Evolutionary conservation across 2,329 filamentous ascomycete species (phyloP).

Genomic region (Penicillium sp.): DNA sequence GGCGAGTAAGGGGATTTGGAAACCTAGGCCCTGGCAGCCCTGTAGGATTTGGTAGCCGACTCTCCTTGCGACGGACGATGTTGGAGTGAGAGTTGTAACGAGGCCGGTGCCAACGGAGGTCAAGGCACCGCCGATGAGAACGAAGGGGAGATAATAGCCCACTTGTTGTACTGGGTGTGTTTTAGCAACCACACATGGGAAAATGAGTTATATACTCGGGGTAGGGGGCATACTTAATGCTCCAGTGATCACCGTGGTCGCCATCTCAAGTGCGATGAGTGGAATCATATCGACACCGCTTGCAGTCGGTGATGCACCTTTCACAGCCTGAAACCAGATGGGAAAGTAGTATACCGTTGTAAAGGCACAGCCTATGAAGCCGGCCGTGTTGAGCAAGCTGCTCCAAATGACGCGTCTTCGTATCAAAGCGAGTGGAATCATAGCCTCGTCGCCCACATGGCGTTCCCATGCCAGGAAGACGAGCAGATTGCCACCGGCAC

Average conservation of each 20-base stretch:
- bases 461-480: slow-evolving; percentile 38
- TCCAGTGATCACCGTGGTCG: slow-evolving; percentile 31
- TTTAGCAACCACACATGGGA: no score
- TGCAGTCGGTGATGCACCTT: slow-evolving; percentile 25
- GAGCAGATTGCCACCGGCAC: slow-evolving; percentile 34
- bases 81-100: slow-evolving; percentile 26
- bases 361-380: slow-evolving; percentile 23
- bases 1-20: slow-evolving; percentile 23
- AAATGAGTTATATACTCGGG: not conserved
- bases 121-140: not conserved
- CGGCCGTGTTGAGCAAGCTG: slow-evolving; percentile 31
- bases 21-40: slow-evolving; percentile 25
- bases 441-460: slow-evolving; percentile 39
- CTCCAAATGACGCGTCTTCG: slow-evolving; percentile 34
- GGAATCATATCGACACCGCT: slow-evolving; percentile 40
- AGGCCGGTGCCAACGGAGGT: slow-evolving; percentile 22
- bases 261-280: slow-evolving; percentile 33
- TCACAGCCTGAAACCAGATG: slow-evolving; percentile 47
- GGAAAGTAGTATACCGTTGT: slow-evolving; percentile 42
- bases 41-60: slow-evolving; percentile 30
- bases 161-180: not conserved
- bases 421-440: slow-evolving; percentile 38
- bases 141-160: not conserved
- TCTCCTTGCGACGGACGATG: slow-evolving; percentile 20
- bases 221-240: slow-evolving; percentile 23